Evolutionary conservation across 768 basidiomycete species (phyloP).

Genomic region (Xerocomellus chrysenteron): DNA sequence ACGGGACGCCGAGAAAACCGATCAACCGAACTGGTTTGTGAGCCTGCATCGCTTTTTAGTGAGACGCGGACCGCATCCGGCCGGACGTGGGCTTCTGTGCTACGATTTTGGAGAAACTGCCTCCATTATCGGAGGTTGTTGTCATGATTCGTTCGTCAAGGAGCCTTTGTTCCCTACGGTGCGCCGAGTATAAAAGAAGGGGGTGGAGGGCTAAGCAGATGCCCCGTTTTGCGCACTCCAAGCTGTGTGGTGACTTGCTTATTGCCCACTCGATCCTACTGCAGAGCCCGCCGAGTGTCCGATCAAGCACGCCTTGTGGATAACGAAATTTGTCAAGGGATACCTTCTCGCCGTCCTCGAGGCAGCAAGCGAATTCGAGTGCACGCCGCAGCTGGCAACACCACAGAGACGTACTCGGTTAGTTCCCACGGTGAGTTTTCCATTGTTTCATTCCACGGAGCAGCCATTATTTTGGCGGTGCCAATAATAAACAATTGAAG

Average conservation of each 20-base stretch:
- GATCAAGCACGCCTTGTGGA: slow-evolving; percentile 23
- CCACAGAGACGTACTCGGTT: slow-evolving; percentile 11
- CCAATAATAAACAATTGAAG: slow-evolving; percentile 30
- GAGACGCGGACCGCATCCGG: slow-evolving; percentile 20
- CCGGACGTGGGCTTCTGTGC: background rate
- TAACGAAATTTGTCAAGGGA: slow-evolving; percentile 23
- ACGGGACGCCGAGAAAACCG: slow-evolving; percentile 4
- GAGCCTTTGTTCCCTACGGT: slow-evolving; percentile 4
- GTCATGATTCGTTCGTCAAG: slow-evolving; percentile 11
- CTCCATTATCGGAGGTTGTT: slow-evolving; percentile 11
- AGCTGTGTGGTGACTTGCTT: slow-evolving; percentile 10
- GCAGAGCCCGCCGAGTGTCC: slow-evolving; percentile 11
- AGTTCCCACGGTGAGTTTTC: slow-evolving; percentile 34
- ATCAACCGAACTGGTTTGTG: slow-evolving; percentile 22
- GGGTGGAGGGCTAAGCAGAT: background rate
- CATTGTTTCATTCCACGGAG: slow-evolving; percentile 29
- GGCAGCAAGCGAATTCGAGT: slow-evolving; percentile 32
- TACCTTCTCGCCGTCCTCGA: slow-evolving; percentile 33
- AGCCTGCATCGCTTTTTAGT: slow-evolving; percentile 1
- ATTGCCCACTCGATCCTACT: slow-evolving; percentile 12
- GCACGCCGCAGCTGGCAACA: slow-evolving; percentile 10
- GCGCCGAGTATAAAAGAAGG: slow-evolving; percentile 22
- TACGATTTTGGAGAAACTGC: slow-evolving; percentile 11
- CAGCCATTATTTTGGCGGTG: slow-evolving; percentile 22
- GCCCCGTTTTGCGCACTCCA: slow-evolving; percentile 1